These are phyloP conservation scores for Lignosus rhinocerotis DNA, from an alignment of 1,284 basidiomycete genomes.

Conservation along the genomic window DNA sequence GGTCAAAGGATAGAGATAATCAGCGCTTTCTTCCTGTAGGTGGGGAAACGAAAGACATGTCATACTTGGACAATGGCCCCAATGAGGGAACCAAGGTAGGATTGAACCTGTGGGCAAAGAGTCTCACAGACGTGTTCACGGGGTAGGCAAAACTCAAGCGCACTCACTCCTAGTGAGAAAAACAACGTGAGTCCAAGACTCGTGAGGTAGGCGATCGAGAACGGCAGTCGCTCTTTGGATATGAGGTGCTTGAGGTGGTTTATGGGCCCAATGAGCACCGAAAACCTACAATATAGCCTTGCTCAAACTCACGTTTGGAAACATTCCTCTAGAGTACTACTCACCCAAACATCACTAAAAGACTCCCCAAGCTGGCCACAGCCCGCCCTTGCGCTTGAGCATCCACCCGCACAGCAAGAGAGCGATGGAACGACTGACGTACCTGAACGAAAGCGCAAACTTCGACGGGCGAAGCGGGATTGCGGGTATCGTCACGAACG, in stretches of 20 bases:
- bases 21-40: neutral
- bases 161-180: conserved; percentile 81
- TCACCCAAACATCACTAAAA: conserved; percentile 87
- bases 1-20: neutral
- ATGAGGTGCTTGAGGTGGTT: conserved; percentile 90
- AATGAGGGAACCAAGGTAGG: conserved; percentile 83
- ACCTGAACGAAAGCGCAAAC: conserved; percentile 90
- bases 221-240: conserved; percentile 84
- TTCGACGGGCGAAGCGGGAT: conserved; percentile 84
- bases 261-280: conserved; percentile 82
- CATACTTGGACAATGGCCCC: conserved; percentile 75
- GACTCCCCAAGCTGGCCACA: conserved; percentile 67
- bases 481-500: conserved; percentile 89
- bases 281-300: conserved; percentile 52
- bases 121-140: neutral
- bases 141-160: neutral
- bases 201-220: conserved; percentile 81
- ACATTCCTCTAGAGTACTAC: conserved; percentile 28
- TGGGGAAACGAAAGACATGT: neutral
- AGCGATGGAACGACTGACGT: conserved; percentile 9
- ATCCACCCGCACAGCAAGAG: neutral
- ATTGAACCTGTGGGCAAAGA: conserved; percentile 55
- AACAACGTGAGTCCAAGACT: conserved; percentile 85
- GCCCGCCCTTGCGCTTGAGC: neutral
- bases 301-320: neutral